Evolutionary conservation across 78 protist species (phyloP), one percentile per base, ranked within the genome.

Genomic region (Cavenderia fasciculata): DNA sequence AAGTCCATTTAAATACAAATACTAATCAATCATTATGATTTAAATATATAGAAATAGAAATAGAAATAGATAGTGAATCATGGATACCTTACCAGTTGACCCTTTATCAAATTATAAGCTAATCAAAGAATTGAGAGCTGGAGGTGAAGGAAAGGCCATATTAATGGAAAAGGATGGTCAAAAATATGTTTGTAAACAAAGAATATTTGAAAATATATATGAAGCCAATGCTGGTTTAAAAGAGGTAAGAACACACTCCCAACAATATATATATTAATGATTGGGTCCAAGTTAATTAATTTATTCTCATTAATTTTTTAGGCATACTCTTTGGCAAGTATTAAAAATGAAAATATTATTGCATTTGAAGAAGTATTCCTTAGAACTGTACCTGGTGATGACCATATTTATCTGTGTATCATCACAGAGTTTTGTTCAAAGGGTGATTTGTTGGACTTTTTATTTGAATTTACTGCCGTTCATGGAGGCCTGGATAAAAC

Each of bases 91-190:
- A n/a, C n/a, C n/a, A n/a, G n/a, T n/a, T 19, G 78, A 82, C 7
- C 90, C 90, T 11, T 61, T 52, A 27, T 4, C 34, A 18, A 36
- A 18, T 23, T 82, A 68, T 68, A 82, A 47, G 23, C 52, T 68
- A 23, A 68, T 82, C 10, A 68, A 36, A 31, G 90, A 82, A 8
- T 14, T 82, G 0, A 82, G 90, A 82, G 8, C 69, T 16, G 90
- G 90, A n/a, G 90, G 90, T 31, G 90, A 82, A 43, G 90, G 90
- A 16, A 82, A 82, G 44, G 90, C 90, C 10, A 66, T 82, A 2
- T 21, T 82, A 18, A 66, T 51, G 19, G 71, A 82, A 57, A 82
- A 44, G 14, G 70, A 82, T 41, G 78, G 78, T 6, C 41, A 43
- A 3, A 51, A 82, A 44, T 82, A 82, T 68, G 78, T 82, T 68